Conservation (phyloP, 2,329 filamentous ascomycete genomes). For the Aspergillus sp. region DNA sequence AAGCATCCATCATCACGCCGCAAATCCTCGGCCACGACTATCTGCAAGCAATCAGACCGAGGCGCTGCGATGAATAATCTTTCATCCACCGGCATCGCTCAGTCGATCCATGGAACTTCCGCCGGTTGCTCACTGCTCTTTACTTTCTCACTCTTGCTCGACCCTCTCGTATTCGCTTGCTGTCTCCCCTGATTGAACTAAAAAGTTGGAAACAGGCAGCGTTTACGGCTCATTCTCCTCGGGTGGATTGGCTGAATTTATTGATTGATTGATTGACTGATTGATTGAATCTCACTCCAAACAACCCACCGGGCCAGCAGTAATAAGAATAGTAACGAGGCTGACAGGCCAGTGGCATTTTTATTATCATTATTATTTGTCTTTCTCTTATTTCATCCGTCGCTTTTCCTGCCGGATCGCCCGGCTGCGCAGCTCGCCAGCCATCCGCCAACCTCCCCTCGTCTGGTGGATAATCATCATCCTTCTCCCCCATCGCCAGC, state of each 20-base stretch:
- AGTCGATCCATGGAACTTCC: slow-evolving; percentile 5
- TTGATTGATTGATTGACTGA: neutral
- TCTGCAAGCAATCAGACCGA: neutral
- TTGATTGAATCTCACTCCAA: neutral
- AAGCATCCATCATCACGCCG: neutral
- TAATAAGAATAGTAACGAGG: neutral
- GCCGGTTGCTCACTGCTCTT: neutral
- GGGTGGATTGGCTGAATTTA: too few relatives aligned
- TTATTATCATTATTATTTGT: neutral
- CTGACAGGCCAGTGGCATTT: neutral
- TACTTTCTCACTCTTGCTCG: neutral
- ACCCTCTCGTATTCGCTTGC: neutral
- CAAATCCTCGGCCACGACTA: neutral
- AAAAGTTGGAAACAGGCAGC: too few relatives aligned
- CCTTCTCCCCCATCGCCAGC: neutral
- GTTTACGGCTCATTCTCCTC: too few relatives aligned
- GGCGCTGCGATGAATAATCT: neutral
- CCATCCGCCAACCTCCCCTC: neutral
- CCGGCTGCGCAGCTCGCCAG: neutral
- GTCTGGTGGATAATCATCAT: neutral
- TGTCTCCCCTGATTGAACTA: neutral
- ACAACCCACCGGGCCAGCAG: neutral
- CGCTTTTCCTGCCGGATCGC: neutral
- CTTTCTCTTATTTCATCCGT: neutral
- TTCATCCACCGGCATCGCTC: slow-evolving; percentile 1